Evolutionary conservation across 768 basidiomycete genomes (phyloP), one percentile per base, ranked within the genome.

Genomic region (Xanthoconium stramineum): DNA sequence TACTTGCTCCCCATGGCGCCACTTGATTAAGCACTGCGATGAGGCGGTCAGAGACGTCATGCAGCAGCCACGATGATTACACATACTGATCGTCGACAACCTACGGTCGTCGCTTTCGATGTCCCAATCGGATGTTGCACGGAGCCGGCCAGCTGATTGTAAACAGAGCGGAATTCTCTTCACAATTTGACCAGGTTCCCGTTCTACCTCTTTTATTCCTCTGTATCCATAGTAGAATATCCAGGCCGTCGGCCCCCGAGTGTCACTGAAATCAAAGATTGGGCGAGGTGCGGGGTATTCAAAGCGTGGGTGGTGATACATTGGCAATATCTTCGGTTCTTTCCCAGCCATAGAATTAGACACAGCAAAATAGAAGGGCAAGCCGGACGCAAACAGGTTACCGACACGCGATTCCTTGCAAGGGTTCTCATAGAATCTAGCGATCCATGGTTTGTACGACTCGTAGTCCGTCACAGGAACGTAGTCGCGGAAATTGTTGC

Each of bases 381-480:
- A 20, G 6, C 59, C 57, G 0, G 58, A 61, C 15, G 60, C 55
- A 15, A 65, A 43, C 24, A 65, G 24, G 30, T 61, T 52, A 5
- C 49, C 47, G 32, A 64, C 42, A 2, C 36, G 47, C 13, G 52
- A 47, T 46, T 59, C 60, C 28, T 32, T 47, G 45, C 57, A 60
- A n/a, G 52, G 56, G 1, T 32, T 28, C 33, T 55, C 47, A 10
- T 53, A 13, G 39, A 65, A 62, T 20, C 45, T 36, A 8, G 46
- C 33, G 1, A 60, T 15, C 51, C 54, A 60, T 3, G 58, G 63
- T 24, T 53, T 47, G 51, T 59, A 61, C 2, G 53, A n/a, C 3
- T 55, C 47, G 42, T 64, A 59, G 39, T 55, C 52, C 6, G 51
- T 52, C 15, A 57, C 14, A 7, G 63, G 58, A 43, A 65, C 64